Evolutionary conservation across 176 grass and related monocot genomes (phyloP).

Genomic region (Puya raimondii): DNA sequence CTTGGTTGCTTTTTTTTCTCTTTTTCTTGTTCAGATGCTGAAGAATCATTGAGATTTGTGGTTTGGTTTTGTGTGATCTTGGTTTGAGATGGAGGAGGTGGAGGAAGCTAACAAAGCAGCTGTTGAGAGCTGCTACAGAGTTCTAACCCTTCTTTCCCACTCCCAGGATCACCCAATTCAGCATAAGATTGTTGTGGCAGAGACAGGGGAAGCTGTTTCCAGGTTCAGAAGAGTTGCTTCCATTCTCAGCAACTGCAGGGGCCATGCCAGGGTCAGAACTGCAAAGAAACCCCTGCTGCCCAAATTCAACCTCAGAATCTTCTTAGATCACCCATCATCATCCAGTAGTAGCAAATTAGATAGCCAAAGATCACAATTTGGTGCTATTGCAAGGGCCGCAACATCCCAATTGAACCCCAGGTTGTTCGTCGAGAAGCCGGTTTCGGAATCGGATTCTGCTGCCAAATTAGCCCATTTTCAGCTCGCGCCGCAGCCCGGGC

Average conservation of each 20-base stretch:
- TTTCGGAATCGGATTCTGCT: background rate
- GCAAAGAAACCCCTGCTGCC: slow-evolving; percentile 15
- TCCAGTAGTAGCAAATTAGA: background rate
- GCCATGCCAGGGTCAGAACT: slow-evolving; percentile 59
- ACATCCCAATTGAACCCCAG: slow-evolving; percentile 19
- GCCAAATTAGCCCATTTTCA: background rate
- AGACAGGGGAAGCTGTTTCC: slow-evolving; percentile 53
- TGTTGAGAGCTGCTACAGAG: slow-evolving; percentile 64
- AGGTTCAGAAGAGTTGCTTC: slow-evolving; percentile 69
- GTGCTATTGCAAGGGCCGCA: slow-evolving; percentile 19
- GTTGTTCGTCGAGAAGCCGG: slow-evolving; percentile 17
- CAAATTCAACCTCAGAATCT: slow-evolving; percentile 35
- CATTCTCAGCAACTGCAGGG: slow-evolving; percentile 33
- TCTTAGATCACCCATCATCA: slow-evolving; percentile 27
- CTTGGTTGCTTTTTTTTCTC: background rate
- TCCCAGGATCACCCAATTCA: slow-evolving; percentile 45
- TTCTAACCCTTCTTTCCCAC: slow-evolving; percentile 55
- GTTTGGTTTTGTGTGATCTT: background rate
- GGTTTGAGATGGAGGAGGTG: slow-evolving; percentile 55
- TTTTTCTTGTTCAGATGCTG: background rate
- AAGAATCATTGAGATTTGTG: background rate
- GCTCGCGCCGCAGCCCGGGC: slow-evolving; percentile 19
- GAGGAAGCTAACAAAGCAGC: slow-evolving; percentile 69
- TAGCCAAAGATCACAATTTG: slow-evolving; percentile 11
- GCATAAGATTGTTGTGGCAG: slow-evolving; percentile 37